Evolutionary conservation across 179 eudicot genomes (phyloP).

Genomic region (Beta macrorhiza): DNA sequence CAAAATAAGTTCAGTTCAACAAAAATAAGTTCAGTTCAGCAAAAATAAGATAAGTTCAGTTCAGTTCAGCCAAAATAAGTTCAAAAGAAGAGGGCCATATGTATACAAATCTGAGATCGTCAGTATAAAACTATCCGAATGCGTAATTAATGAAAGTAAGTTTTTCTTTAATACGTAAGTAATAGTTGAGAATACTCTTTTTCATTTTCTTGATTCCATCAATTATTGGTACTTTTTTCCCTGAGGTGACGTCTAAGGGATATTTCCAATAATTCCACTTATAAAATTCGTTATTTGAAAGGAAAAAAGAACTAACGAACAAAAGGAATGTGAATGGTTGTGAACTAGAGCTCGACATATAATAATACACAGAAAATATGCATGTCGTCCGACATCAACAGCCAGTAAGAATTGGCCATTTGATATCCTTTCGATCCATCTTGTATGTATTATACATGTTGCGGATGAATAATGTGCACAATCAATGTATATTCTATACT

Average conservation of each 20-base stretch:
- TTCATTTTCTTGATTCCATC: neutral
- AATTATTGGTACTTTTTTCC: constrained; percentile 1
- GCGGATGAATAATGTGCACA: neutral
- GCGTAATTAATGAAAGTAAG: too few species aligned
- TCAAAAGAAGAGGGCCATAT: too few species aligned
- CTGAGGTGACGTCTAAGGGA: neutral
- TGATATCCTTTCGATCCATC: neutral
- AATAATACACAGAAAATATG: neutral
- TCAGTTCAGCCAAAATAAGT: too few species aligned
- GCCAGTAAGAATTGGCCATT: neutral
- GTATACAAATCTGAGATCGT: too few species aligned
- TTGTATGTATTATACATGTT: neutral
- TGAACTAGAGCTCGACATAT: too few species aligned
- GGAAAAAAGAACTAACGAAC: neutral
- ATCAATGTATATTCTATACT: neutral
- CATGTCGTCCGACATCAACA: constrained; percentile 3
- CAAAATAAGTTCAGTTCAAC: too few species aligned
- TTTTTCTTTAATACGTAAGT: too few species aligned
- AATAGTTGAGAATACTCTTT: neutral
- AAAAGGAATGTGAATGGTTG: neutral
- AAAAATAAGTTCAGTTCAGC: too few species aligned
- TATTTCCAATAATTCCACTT: neutral
- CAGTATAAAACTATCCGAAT: too few species aligned
- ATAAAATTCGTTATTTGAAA: neutral
- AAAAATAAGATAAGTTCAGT: too few species aligned